Percentiles rank a stretch among this genome's conserved stretches.
Evolutionary conservation across 2,329 filamentous ascomycete genomes (phyloP).

Genomic region (Phyllosticta ampelicida): DNA sequence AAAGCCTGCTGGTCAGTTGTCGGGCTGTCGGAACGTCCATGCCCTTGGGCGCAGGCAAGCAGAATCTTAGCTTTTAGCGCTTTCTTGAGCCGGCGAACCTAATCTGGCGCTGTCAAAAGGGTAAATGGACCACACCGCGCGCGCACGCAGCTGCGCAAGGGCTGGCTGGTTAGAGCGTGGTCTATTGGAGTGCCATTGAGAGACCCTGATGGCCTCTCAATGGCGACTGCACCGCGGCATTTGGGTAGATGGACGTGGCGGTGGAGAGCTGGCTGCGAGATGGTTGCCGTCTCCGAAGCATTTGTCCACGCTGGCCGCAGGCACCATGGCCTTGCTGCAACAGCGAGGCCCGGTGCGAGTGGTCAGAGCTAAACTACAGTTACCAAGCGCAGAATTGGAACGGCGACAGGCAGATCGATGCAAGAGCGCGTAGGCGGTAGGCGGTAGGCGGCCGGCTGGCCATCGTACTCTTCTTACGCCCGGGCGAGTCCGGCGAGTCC

Average conservation of each 20-base stretch:
- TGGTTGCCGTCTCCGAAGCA: neutral
- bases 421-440: too few species aligned
- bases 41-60: too few species aligned
- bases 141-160: neutral
- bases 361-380: neutral
- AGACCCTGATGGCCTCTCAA: too few species aligned
- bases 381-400: neutral
- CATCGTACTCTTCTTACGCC: too few species aligned
- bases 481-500: too few species aligned
- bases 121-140: neutral
- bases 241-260: too few species aligned
- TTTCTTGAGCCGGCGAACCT: neutral
- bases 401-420: neutral
- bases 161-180: neutral
- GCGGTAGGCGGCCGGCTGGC: too few species aligned
- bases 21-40: too few species aligned
- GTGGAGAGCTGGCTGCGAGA: neutral
- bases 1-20: too few species aligned
- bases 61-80: neutral
- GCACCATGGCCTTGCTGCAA: neutral
- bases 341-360: neutral
- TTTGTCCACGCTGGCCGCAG: neutral
- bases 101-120: neutral
- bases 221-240: too few species aligned
- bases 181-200: neutral